phyloP scores from a whole-genome alignment of 352 stramenopile genomes.

The Phytophthora kernoviae region DNA sequence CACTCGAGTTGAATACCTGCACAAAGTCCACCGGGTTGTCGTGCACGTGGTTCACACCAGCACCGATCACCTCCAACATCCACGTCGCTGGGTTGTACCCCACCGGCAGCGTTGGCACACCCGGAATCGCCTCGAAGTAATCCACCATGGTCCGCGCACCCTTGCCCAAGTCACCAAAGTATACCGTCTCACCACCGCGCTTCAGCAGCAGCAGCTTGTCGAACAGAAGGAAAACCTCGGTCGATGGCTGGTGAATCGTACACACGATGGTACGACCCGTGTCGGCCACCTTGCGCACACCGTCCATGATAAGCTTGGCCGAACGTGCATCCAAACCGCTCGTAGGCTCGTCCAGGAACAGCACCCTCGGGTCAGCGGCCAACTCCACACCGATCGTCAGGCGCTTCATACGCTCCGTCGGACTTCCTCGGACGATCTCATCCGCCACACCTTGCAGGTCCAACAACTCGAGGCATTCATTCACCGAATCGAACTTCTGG shows the following conservation, averaged over 20 bases:
- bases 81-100: conserved; percentile 90
- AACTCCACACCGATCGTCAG: conserved; percentile 88
- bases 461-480: conserved; percentile 42
- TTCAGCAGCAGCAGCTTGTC: conserved; percentile 89
- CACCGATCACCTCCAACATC: conserved; percentile 87
- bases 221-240: conserved; percentile 80
- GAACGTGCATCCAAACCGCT: conserved; percentile 53
- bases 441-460: conserved; percentile 36
- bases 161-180: conserved; percentile 78
- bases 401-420: conserved; percentile 49
- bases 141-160: conserved; percentile 44
- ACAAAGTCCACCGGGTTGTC: conserved; percentile 28
- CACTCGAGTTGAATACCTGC: conserved; percentile 31
- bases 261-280: conserved; percentile 81
- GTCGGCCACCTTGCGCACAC: conserved; percentile 59
- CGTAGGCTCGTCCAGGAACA: conserved; percentile 80
- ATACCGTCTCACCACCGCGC: conserved; percentile 81
- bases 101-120: conserved; percentile 43
- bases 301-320: conserved; percentile 77
- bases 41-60: conserved; percentile 37
- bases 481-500: conserved; percentile 34
- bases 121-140: conserved; percentile 78
- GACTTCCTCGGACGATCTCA: conserved; percentile 42
- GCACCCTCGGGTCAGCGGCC: conserved; percentile 67
- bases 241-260: conserved; percentile 92